phyloP scores from a whole-genome alignment of 495 filamentous ascomycete genomes.

The Penicillium longicatenatum region DNA sequence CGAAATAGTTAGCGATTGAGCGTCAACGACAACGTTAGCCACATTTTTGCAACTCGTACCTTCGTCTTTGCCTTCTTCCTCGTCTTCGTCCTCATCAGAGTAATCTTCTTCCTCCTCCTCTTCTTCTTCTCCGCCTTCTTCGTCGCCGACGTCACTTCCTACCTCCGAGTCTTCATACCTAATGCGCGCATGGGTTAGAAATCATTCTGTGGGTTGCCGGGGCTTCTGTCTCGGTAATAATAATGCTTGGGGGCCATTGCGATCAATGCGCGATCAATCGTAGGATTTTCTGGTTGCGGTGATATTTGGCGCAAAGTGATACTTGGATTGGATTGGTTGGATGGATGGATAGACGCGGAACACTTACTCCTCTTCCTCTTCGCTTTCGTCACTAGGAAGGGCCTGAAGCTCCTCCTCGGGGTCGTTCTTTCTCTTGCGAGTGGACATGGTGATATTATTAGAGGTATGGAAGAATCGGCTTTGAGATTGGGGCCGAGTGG shows the following conservation, averaged over 20 bases:
- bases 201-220: neutral
- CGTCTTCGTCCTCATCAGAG: conserved; percentile 25
- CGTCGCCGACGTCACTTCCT: conserved; percentile 43
- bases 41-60: conserved; percentile 18
- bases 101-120: conserved; percentile 29
- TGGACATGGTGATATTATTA: conserved; percentile 48
- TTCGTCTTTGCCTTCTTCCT: conserved; percentile 33
- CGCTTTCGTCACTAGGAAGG: conserved; percentile 61
- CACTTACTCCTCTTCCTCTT: conserved; percentile 69
- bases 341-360: neutral
- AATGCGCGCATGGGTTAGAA: conserved; percentile 19
- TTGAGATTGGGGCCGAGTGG: conserved; percentile 6
- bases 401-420: conserved; percentile 61
- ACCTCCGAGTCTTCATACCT: conserved; percentile 54
- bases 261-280: conserved; percentile 8
- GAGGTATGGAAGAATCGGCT: conserved; percentile 16
- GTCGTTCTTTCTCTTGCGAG: conserved; percentile 68
- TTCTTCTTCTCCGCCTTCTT: conserved; percentile 38
- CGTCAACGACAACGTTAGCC: neutral
- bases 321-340: neutral
- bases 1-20: conserved; percentile 12
- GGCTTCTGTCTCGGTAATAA: neutral
- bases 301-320: neutral
- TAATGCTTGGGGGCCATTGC: neutral
- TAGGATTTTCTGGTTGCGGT: neutral